phyloP scores from a whole-genome alignment of 768 basidiomycete species.

The Sporobolomyces pararoseus region DNA sequence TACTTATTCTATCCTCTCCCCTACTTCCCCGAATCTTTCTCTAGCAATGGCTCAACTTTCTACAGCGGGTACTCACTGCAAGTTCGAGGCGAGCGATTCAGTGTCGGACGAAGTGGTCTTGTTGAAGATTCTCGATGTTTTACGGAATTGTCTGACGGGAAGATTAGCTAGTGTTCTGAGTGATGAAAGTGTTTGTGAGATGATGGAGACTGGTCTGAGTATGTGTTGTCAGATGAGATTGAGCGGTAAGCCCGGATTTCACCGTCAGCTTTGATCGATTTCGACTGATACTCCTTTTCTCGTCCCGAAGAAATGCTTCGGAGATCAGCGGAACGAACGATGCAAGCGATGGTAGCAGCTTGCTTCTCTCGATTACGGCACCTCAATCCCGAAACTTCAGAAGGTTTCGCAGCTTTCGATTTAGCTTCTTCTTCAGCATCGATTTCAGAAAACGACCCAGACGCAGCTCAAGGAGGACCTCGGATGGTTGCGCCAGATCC shows the following conservation, averaged over 20 bases:
- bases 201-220: slow-evolving; percentile 94
- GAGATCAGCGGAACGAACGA: slow-evolving; percentile 79
- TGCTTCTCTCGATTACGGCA: slow-evolving; percentile 66
- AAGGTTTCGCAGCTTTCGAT: slow-evolving; percentile 6
- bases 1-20: slow-evolving; percentile 66
- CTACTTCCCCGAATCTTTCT: slow-evolving; percentile 59
- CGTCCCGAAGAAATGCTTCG: slow-evolving; percentile 68
- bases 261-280: slow-evolving; percentile 15
- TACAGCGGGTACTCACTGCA: slow-evolving; percentile 86
- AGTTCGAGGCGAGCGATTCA: slow-evolving; percentile 94
- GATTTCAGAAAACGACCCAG: neutral
- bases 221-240: slow-evolving; percentile 95
- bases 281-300: neutral
- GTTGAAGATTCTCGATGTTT: slow-evolving; percentile 78
- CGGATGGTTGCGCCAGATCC: slow-evolving; percentile 43
- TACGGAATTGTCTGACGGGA: slow-evolving; percentile 50
- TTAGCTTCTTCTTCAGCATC: slow-evolving; percentile 19
- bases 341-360: slow-evolving; percentile 78
- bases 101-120: slow-evolving; percentile 97
- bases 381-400: slow-evolving; percentile 31
- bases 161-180: slow-evolving; percentile 66
- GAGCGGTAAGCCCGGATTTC: slow-evolving; percentile 65
- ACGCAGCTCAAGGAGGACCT: slow-evolving; percentile 27
- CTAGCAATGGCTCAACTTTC: slow-evolving; percentile 74
- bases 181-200: slow-evolving; percentile 93